A percentile compares a stretch with the other conserved stretches of the same genome.
Evolutionary conservation across 768 basidiomycete genomes (phyloP).

Genomic region (Suillus luteus): DNA sequence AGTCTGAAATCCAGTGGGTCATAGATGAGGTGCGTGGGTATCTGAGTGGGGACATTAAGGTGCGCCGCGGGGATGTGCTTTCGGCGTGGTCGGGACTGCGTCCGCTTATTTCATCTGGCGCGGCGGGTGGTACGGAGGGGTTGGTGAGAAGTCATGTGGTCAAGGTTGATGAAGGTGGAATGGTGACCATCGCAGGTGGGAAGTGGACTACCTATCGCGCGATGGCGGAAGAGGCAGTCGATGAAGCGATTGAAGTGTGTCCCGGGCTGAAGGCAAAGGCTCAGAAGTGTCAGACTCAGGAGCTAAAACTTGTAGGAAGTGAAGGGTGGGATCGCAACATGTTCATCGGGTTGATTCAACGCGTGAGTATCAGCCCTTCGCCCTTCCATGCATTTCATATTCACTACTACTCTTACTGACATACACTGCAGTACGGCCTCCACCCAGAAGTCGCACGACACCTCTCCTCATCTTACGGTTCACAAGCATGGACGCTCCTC

Average conservation of each 20-base stretch:
- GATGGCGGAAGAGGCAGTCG: conserved; percentile 95
- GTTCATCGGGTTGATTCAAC: conserved; percentile 95
- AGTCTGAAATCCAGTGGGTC: conserved; percentile 97
- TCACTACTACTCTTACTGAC: conserved; percentile 5
- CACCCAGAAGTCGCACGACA: conserved; percentile 93
- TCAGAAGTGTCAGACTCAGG: conserved; percentile 75
- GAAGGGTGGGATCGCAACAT: conserved; percentile 95
- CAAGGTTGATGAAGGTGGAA: conserved; percentile 73
- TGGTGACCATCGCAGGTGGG: conserved; percentile 94
- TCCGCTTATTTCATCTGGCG: conserved; percentile 87
- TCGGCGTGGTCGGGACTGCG: conserved; percentile 94
- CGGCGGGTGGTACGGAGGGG: conserved; percentile 78
- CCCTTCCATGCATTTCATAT: not conserved
- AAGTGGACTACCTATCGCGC: conserved; percentile 99
- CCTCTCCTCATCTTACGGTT: conserved; percentile 91
- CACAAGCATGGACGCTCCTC: conserved; percentile 94
- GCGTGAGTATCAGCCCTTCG: conserved; percentile 47
- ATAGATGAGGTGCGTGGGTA: conserved; percentile 91
- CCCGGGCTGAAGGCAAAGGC: conserved; percentile 51
- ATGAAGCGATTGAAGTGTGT: conserved; percentile 82
- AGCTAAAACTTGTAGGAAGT: conserved; percentile 83
- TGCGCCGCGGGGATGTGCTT: conserved; percentile 91
- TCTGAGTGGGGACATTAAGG: conserved; percentile 89
- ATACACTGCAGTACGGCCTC: conserved; percentile 67
- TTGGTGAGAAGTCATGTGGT: conserved; percentile 95